Conservation (phyloP, 2,329 filamentous ascomycete genomes). For the Xenoacremonium recifei region DNA sequence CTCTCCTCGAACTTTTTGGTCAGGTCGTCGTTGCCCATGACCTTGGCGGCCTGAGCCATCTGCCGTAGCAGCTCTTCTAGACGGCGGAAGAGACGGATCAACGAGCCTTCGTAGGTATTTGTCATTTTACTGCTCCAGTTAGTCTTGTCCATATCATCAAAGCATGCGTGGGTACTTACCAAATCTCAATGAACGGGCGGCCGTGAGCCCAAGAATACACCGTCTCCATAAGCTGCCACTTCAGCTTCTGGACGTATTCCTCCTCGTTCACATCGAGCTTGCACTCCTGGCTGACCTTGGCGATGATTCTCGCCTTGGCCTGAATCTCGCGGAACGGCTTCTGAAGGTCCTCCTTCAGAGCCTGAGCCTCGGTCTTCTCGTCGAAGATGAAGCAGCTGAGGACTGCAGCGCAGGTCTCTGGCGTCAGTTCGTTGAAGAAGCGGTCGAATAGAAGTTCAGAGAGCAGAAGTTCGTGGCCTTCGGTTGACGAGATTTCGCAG, state of each 20-base stretch:
- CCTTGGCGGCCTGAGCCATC: conserved; percentile 92
- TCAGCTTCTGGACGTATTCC: conserved; percentile 85
- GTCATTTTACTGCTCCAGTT: conserved; percentile 99
- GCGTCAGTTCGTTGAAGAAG: conserved; percentile 94
- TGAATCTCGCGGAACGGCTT: conserved; percentile 88
- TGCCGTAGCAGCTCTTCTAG: conserved; percentile 92
- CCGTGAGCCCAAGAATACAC: conserved; percentile 91
- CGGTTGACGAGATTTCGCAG: conserved; percentile 90
- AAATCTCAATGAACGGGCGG: conserved; percentile 87
- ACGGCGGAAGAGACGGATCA: conserved; percentile 94
- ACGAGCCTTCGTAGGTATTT: conserved; percentile 92
- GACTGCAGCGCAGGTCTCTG: conserved; percentile 82
- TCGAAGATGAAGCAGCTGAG: conserved; percentile 97
- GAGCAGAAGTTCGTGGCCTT: conserved; percentile 88
- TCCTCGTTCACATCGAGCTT: conserved; percentile 95
- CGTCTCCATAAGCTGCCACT: conserved; percentile 96
- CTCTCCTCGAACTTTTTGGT: conserved; percentile 89
- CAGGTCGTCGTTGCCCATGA: conserved; percentile 96
- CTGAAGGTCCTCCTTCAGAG: conserved; percentile 77
- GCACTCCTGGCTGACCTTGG: conserved; percentile 91
- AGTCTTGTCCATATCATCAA: too few species aligned
- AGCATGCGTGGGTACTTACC: conserved; percentile 59
- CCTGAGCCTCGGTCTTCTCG: conserved; percentile 80
- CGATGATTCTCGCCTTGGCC: conserved; percentile 80
- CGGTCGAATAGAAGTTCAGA: conserved; percentile 93